These are phyloP conservation scores for Diplodia sapinea DNA, from an alignment of 2,329 filamentous ascomycete species.

Conservation along the genomic window DNA sequence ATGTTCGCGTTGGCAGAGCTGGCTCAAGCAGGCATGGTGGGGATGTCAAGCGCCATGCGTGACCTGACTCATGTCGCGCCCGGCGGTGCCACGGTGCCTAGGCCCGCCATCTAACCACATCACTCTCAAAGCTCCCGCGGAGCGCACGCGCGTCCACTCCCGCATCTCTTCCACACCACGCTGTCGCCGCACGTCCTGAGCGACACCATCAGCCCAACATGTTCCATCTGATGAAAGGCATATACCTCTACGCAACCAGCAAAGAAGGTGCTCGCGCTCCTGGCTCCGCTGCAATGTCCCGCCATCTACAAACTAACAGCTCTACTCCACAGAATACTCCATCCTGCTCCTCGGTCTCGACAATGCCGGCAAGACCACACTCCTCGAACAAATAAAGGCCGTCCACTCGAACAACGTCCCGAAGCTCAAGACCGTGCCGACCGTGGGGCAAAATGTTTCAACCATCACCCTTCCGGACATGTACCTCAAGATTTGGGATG, in stretches of 20 bases:
- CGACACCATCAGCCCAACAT: conserved; percentile 55
- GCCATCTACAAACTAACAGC: conserved; percentile 5
- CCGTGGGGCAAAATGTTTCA: conserved; percentile 95
- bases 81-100: conserved; percentile 3
- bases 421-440: conserved; percentile 85
- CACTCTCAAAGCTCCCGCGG: conserved; percentile 19
- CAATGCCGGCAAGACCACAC: conserved; percentile 97
- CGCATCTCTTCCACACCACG: neutral
- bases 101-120: conserved; percentile 21
- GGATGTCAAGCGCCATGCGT: conserved; percentile 4
- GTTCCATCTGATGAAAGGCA: conserved; percentile 95
- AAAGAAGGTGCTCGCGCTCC: conserved; percentile 72
- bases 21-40: conserved; percentile 13
- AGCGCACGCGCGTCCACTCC: conserved; percentile 3
- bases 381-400: conserved; percentile 94
- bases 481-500: conserved; percentile 98
- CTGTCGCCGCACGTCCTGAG: conserved; percentile 13
- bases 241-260: conserved; percentile 94
- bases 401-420: conserved; percentile 75
- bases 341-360: conserved; percentile 96
- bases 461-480: conserved; percentile 90
- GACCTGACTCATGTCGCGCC: conserved; percentile 13
- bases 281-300: conserved; percentile 19
- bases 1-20: conserved; percentile 12
- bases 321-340: conserved; percentile 75